These are phyloP conservation scores for Setomelanomma holmii DNA, from an alignment of 2,329 filamentous ascomycete species.

Conservation along the genomic window DNA sequence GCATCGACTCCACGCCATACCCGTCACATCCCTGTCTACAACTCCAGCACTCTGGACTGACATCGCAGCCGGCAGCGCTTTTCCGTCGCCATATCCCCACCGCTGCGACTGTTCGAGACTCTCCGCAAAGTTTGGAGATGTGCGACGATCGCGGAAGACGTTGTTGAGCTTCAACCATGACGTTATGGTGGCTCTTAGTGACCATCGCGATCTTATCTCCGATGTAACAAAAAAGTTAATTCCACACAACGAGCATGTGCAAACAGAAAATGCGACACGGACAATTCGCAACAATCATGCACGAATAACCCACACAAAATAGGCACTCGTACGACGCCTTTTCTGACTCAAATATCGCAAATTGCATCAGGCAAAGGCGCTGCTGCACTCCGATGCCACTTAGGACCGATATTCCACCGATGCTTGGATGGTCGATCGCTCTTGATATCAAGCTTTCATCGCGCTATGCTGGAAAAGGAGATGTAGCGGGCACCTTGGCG, in stretches of 20 bases:
- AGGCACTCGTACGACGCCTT: background rate
- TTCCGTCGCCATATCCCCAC: background rate
- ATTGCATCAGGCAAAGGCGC: background rate
- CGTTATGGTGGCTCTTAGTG: background rate
- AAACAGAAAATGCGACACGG: background rate
- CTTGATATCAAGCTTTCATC: background rate
- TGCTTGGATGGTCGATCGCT: background rate
- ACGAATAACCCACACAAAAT: background rate
- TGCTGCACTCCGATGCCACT: background rate
- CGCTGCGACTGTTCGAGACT: background rate
- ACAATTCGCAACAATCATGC: background rate
- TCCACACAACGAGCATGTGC: background rate
- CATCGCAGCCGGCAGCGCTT: background rate
- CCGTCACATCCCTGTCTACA: conserved; percentile 6
- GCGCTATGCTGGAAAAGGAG: background rate
- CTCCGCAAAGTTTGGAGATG: background rate
- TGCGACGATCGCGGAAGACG: too few relatives aligned
- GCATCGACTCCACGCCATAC: conserved; percentile 5
- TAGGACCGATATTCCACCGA: background rate
- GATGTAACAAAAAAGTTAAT: too few relatives aligned
- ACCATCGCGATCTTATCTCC: background rate
- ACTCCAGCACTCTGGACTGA: background rate
- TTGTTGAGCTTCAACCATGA: background rate
- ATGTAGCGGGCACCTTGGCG: background rate
- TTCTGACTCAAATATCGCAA: background rate